Percentiles rank a stretch among this genome's conserved stretches.
These are phyloP conservation scores for Chalciporus sphaerocephalus DNA, from an alignment of 768 basidiomycete genomes.

Conservation along the genomic window DNA sequence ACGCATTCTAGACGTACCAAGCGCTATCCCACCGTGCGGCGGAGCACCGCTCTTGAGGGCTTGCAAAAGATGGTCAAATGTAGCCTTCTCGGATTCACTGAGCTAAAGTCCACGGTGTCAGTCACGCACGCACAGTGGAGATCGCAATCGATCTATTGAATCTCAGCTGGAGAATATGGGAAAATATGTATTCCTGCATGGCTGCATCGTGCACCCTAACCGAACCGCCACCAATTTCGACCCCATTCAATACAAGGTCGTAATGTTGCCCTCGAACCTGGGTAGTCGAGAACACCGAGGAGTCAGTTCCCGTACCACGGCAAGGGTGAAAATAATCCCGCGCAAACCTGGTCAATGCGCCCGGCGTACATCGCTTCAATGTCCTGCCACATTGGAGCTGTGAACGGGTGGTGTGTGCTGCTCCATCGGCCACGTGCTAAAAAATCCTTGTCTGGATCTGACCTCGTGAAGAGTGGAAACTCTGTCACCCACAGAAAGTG, in stretches of 20 bases:
- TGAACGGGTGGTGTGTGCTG: conserved; percentile 93
- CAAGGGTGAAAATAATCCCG: not conserved
- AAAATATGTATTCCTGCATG: conserved; percentile 83
- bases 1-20: conserved; percentile 50
- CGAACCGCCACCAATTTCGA: conserved; percentile 91
- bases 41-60: conserved; percentile 89
- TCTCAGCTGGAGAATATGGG: conserved; percentile 69
- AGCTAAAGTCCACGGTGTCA: conserved; percentile 46
- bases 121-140: conserved; percentile 7
- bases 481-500: conserved; percentile 96
- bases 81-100: conserved; percentile 60
- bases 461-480: conserved; percentile 86
- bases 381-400: conserved; percentile 92
- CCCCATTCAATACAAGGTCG: conserved; percentile 90
- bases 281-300: conserved; percentile 5
- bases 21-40: conserved; percentile 91
- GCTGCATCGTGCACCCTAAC: conserved; percentile 86
- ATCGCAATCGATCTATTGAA: conserved; percentile 1
- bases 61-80: conserved; percentile 82
- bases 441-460: conserved; percentile 84
- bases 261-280: conserved; percentile 95
- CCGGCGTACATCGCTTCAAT: conserved; percentile 71
- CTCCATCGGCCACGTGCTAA: conserved; percentile 86
- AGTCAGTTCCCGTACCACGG: conserved; percentile 1
- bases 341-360: conserved; percentile 51